phyloP scores from a whole-genome alignment of 208 protist genomes.

The Acanthamoeba lenticulata region DNA sequence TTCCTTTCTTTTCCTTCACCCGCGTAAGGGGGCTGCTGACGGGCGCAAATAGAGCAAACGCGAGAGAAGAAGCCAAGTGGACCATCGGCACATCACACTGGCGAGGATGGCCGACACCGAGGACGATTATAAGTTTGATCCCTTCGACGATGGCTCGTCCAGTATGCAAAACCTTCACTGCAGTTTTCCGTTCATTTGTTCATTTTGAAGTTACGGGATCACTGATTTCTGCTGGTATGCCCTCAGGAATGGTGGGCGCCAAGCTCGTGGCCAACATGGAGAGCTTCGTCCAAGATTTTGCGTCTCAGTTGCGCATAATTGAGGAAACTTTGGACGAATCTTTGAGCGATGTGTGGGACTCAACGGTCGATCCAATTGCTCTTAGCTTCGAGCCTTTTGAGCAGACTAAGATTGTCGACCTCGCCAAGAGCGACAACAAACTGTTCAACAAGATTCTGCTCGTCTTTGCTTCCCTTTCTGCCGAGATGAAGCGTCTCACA shows the following conservation, averaged over 20 bases:
- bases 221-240: not conserved
- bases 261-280: constrained; percentile 80
- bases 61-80: not conserved
- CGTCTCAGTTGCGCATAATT: constrained; percentile 67
- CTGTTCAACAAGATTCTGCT: constrained; percentile 84
- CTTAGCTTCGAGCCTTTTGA: constrained; percentile 76
- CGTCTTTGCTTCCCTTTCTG: constrained; percentile 74
- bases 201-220: not conserved
- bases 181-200: not conserved
- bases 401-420: constrained; percentile 80
- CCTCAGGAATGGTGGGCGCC: constrained; percentile 73
- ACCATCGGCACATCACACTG: not conserved
- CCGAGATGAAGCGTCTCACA: constrained; percentile 76
- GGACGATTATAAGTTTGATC: constrained; percentile 75
- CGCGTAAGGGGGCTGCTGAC: not conserved
- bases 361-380: constrained; percentile 76
- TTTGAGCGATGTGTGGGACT: constrained; percentile 79
- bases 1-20: not conserved
- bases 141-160: constrained; percentile 79
- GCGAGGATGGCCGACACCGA: not conserved
- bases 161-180: constrained; percentile 43
- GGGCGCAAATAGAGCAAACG: not conserved
- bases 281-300: constrained; percentile 76
- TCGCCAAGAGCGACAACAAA: constrained; percentile 82
- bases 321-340: constrained; percentile 82